Evolutionary conservation across 164 flowering plant species (phyloP).

Genomic region (Kalanchoe fedtschenkoi): DNA sequence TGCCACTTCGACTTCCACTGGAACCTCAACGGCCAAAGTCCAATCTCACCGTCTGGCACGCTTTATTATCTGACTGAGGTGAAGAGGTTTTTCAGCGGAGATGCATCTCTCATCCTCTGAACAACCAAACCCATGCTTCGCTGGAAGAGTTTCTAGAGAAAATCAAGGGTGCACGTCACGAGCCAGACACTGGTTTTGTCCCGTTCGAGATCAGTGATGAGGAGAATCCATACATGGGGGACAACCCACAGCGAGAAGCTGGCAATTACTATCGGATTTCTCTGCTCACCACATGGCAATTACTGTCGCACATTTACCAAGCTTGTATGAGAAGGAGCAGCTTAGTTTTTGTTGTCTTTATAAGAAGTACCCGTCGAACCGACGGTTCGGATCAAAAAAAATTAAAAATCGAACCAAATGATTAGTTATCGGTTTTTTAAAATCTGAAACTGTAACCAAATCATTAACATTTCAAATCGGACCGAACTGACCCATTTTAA

Average conservation of each 20-base stretch:
- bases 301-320: constrained; percentile 38
- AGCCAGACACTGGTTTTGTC: constrained; percentile 35
- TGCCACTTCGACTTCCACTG: too few species aligned
- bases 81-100: constrained; percentile 48
- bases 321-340: constrained; percentile 32
- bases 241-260: constrained; percentile 36
- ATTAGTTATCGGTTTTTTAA: too few species aligned
- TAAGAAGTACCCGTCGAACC: too few species aligned
- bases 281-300: constrained; percentile 31
- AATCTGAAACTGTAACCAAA: too few species aligned
- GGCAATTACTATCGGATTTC: constrained; percentile 46
- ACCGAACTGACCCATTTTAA: too few species aligned
- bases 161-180: constrained; percentile 35
- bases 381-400: too few species aligned
- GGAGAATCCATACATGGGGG: constrained; percentile 28
- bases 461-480: too few species aligned
- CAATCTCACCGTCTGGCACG: constrained; percentile 40
- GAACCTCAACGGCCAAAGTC: too few species aligned
- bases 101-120: constrained; percentile 31
- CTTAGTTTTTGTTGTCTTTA: too few species aligned
- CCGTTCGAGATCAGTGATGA: constrained; percentile 46
- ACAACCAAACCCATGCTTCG: constrained; percentile 29
- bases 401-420: too few species aligned
- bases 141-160: constrained; percentile 28
- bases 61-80: constrained; percentile 46